phyloP scores from a whole-genome alignment of 176 grass and related monocot species.

The Avena eriantha region DNA sequence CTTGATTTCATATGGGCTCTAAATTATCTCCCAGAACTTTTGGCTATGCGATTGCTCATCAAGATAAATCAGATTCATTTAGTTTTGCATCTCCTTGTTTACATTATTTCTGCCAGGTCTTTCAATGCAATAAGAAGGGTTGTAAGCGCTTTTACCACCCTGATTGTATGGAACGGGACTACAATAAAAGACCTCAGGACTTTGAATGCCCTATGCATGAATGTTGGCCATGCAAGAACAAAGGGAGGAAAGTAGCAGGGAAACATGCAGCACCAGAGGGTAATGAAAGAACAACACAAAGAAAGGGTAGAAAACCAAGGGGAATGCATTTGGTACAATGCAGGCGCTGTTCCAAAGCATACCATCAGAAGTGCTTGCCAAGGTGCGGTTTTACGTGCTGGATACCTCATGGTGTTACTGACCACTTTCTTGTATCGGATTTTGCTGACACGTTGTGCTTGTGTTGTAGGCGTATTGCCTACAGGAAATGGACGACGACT shows the following conservation, averaged over 20 bases:
- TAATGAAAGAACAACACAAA: not conserved
- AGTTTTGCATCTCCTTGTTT: not conserved
- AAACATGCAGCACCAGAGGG: not conserved
- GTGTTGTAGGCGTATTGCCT: constrained; percentile 39
- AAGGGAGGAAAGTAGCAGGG: not conserved
- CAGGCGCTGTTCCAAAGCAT: constrained; percentile 26
- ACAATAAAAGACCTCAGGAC: not conserved
- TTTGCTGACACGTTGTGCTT: constrained; percentile 5
- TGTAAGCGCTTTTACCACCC: constrained; percentile 40
- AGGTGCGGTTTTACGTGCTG: constrained; percentile 14
- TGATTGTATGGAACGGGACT: not conserved
- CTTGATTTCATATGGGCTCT: not conserved
- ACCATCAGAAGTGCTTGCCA: constrained; percentile 40
- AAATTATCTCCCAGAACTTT: constrained; percentile 9
- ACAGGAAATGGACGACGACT: constrained; percentile 57
- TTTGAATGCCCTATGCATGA: constrained; percentile 35
- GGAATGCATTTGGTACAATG: constrained; percentile 7
- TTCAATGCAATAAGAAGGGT: constrained; percentile 1
- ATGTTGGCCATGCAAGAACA: constrained; percentile 23
- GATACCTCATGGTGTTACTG: not conserved
- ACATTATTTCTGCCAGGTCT: constrained; percentile 21
- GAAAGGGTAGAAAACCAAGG: not conserved
- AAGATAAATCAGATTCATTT: not conserved
- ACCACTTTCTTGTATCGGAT: not conserved
- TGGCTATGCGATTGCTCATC: not conserved